Evolutionary conservation across 805 yeast species (phyloP), one percentile per base, ranked within the genome.

Genomic region (Cyberlindnera samutprakarnensis): DNA sequence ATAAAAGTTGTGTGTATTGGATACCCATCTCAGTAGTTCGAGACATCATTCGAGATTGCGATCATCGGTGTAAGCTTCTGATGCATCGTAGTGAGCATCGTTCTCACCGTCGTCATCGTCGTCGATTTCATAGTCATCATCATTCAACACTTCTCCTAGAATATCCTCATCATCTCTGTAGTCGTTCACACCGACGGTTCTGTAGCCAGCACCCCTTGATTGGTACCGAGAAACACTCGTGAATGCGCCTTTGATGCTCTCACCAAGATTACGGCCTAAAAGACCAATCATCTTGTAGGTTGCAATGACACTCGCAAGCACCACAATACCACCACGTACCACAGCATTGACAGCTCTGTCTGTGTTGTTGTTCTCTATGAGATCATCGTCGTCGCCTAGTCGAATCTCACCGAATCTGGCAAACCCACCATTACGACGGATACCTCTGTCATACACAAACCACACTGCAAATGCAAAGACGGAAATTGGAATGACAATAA

Each of bases 401-500:
- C 95, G 66, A 38, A 88, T 88, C 52, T 82, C 94, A n/a, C 96
- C 96, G 54, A 86, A 78, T 46, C 86, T 66, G 27, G 47, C 42
- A 31, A 51, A 49, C 6, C 56, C 56, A 30, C 85, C 75, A 39
- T 84, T 74, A 35, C 94, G 94, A 46, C 80, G 73, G 39, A 83
- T 87, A 51, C 83, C 88, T 18, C 80, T 76, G 52, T 84, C 75
- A 71, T 78, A 78, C 2, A 78, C 74, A 25, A 67, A 63, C 27
- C 74, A 51, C 35, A 74, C 66, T 2, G 77, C 72, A 35, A 60
- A 43, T 10, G 45, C 19, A 22, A 51, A 51, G 2, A 48, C 47
- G 1, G 56, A 30, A 6, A 78, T 36, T 7, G 94, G 92, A 13
- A 82, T 42, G 6, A 71, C 47, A 16, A 84, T 58, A 2, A 79